Evolutionary conservation across 2,329 filamentous ascomycete species (phyloP), one percentile per base, ranked within the genome.

Genomic region (Pseudopyricularia cyperi): DNA sequence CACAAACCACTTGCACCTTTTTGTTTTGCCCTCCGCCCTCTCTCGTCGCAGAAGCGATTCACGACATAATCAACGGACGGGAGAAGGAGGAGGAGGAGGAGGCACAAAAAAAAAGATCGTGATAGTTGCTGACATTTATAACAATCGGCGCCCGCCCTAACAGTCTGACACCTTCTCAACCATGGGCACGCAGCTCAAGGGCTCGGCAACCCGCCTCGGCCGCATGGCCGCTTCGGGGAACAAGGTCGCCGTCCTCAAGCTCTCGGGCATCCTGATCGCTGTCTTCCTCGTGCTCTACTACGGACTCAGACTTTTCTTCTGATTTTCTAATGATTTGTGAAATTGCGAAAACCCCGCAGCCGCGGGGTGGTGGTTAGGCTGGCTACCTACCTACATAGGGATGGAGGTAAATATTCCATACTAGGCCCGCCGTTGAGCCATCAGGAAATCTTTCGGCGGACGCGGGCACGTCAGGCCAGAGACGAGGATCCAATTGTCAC

Each of bases 181-280:
- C 61, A 89, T 98, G 78, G 78, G 80, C 34, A 83, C 84, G 14
- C 84, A 83, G 57, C 72, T 98, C 55, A 91, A 89, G 65, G 89
- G 89, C 44, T 94, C 87, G 57, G 89, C 89, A 12, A 75, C 78
- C 48, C 80, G 93, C 12, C 71, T 98, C 47, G 88, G 85, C 22
- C 82, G 89, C 55, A 97, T 97, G 89, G 93, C 93, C 46, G 83
- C 84, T 50, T 82, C 83, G 52, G 93, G 93, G 50, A 95, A 96
- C 69, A 91, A 89, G 61, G 79, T 95, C 39, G 91, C 93, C 15
- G 84, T 97, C 37, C 68, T 98, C 55, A 96, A 96, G 68, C 73
- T 98, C 48, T 82, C 89, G 0, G 91, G 80, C 24, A 94, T 96
- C 37, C 75, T 95, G 24, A 76, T 91, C 44, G 89, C 71, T 7